phyloP scores from a whole-genome alignment of 805 yeast genomes.

The Ogataea henricii region DNA sequence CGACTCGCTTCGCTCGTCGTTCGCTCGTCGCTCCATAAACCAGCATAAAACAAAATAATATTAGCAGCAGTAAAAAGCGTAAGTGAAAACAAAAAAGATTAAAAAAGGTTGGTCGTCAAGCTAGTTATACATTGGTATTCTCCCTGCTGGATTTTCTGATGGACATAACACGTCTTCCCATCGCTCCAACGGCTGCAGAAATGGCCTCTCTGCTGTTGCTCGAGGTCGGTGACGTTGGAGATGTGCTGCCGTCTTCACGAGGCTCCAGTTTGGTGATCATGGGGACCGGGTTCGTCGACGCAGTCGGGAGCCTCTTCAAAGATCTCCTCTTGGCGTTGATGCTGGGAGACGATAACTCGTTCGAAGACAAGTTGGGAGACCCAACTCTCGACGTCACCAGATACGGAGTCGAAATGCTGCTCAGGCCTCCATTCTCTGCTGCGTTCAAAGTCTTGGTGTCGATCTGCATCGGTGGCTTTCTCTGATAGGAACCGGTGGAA shows the following conservation, averaged over 20 bases:
- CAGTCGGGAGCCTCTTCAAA: conserved; percentile 25
- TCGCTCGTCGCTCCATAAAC: background rate
- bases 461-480: conserved; percentile 33
- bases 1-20: background rate
- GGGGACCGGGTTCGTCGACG: conserved; percentile 32
- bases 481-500: conserved; percentile 25
- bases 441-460: conserved; percentile 35
- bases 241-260: conserved; percentile 11
- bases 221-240: conserved; percentile 13
- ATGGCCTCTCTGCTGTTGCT: conserved; percentile 13
- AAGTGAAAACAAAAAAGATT: background rate
- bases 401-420: conserved; percentile 70
- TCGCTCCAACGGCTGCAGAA: conserved; percentile 22
- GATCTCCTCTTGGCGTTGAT: conserved; percentile 14
- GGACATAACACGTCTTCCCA: conserved; percentile 31
- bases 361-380: conserved; percentile 35
- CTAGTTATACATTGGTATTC: conserved; percentile 1
- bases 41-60: background rate
- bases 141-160: conserved; percentile 25
- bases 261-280: conserved; percentile 34
- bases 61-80: background rate
- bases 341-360: conserved; percentile 19
- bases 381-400: conserved; percentile 65
- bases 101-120: background rate
- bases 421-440: conserved; percentile 23